Conservation (phyloP, 306 rosid genomes). For the Vicia sativa region DNA sequence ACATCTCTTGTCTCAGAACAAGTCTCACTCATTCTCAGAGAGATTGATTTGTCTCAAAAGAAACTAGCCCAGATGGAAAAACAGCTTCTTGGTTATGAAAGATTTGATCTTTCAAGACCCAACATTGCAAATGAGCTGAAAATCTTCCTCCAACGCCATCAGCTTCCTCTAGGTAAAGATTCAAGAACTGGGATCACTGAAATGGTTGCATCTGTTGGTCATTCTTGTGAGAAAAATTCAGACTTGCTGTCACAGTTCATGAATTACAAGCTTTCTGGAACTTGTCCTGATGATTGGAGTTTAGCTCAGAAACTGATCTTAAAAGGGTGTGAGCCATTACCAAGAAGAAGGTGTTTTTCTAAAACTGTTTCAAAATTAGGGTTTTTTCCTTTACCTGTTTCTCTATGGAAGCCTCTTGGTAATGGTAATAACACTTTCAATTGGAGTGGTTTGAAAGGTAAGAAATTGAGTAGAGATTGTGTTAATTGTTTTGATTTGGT, state of each 20-base stretch:
- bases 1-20: slow-evolving; percentile 85
- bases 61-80: slow-evolving; percentile 85
- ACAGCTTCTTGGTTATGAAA: slow-evolving; percentile 77
- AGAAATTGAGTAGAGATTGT: slow-evolving; percentile 72
- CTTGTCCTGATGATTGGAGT: slow-evolving; percentile 95
- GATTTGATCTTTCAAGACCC: slow-evolving; percentile 82
- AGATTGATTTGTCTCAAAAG: slow-evolving; percentile 82
- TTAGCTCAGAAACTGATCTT: slow-evolving; percentile 76
- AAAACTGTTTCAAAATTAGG: slow-evolving; percentile 71
- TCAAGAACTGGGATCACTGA: slow-evolving; percentile 88
- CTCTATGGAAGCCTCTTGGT: slow-evolving; percentile 79
- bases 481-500: slow-evolving; percentile 73
- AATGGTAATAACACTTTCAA: slow-evolving; percentile 73
- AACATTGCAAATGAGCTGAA: slow-evolving; percentile 70
- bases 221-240: slow-evolving; percentile 66
- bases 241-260: slow-evolving; percentile 77
- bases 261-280: slow-evolving; percentile 67
- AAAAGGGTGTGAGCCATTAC: slow-evolving; percentile 83
- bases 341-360: slow-evolving; percentile 83
- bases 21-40: slow-evolving; percentile 74
- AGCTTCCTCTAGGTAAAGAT: slow-evolving; percentile 87
- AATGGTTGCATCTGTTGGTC: slow-evolving; percentile 95
- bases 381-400: slow-evolving; percentile 56
- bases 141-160: slow-evolving; percentile 65
- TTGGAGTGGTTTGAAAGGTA: slow-evolving; percentile 79